Evolutionary conservation across 176 grass and related monocot genomes (phyloP), one percentile per base, ranked within the genome.

Genomic region (Otatea glauca): DNA sequence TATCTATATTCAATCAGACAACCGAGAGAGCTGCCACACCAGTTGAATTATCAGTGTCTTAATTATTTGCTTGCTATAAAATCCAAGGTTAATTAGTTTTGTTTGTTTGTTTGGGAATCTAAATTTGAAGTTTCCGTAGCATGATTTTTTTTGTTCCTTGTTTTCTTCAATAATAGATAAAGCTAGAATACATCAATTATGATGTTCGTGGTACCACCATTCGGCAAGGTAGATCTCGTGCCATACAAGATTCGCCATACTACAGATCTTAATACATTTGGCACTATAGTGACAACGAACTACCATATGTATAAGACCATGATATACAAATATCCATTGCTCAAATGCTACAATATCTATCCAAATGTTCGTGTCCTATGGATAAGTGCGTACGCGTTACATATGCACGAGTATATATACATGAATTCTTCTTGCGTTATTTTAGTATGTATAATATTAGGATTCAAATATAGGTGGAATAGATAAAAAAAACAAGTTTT

Each of bases 201-300:
- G 27, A 43, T 47, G 71, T 9, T 42, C 6, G 38, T 68, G 87
- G 87, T 80, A 75, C 76, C 87, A 75, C 29, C 81, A 20, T 47
- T 68, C 15, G 70, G 76, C 82, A 85, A 24, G 16, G 76, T n/a
- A n/a, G n/a, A n/a, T 41, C 81, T 89, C 82, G 82, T 89, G 88
- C 43, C 72, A 17, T 88, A 9, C 81, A 47, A 43, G 66, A 55
- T 58, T 81, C 27, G 64, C 83, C 83, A 75, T 85, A 35, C 77
- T 69, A 63, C 24, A 11, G 32, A 89, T 71, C 82, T 81, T 70
- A 14, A 62, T 34, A 70, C 34, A 7, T 71, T 89, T 86, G 88
- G 88, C 83, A 14, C 88, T 81, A 81, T 67, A 84, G 81, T 45
- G 87, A 79, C 87, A 88, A 55, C 55, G 7, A 25, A 69, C 72